A percentile compares a stretch with the other conserved stretches of the same genome.
Conservation (phyloP, 2,329 filamentous ascomycete genomes). For the Pezicula radicicola region DNA sequence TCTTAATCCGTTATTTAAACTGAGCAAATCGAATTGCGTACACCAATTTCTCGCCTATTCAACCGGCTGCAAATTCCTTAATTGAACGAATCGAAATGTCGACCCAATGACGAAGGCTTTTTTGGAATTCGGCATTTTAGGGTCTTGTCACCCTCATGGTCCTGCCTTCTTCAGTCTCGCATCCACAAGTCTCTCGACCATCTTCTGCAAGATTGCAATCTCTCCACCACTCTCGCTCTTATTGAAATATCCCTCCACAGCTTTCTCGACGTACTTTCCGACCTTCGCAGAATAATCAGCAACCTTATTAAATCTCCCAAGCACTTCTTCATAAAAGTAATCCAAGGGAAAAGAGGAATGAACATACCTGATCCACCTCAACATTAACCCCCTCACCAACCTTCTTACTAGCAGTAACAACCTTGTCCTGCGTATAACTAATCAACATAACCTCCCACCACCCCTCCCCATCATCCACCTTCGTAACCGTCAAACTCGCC, state of each 20-base stretch:
- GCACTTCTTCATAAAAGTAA: background rate
- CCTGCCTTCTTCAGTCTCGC: constrained; percentile 48
- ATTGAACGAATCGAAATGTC: no score
- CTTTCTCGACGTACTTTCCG: constrained; percentile 87
- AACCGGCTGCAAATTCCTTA: background rate
- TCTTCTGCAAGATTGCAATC: constrained; percentile 62
- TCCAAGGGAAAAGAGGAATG: background rate
- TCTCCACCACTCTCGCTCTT: constrained; percentile 46
- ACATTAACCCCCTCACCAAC: constrained; percentile 32
- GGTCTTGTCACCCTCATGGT: background rate
- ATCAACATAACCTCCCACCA: constrained; percentile 99
- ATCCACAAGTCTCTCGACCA: constrained; percentile 73
- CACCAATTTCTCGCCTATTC: background rate
- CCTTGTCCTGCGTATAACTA: constrained; percentile 89
- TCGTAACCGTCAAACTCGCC: constrained; percentile 88
- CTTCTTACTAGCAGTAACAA: constrained; percentile 47
- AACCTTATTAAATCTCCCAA: no score
- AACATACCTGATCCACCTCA: constrained; percentile 28
- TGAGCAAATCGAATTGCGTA: no score
- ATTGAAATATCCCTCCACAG: constrained; percentile 77
- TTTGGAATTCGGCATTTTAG: background rate
- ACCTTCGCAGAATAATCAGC: constrained; percentile 29
- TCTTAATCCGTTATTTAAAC: no score
- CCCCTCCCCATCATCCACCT: constrained; percentile 73
- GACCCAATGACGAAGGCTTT: no score